These are phyloP conservation scores for Chaetomiaceae sp. DNA, from an alignment of 2,329 filamentous ascomycete genomes.

Conservation along the genomic window DNA sequence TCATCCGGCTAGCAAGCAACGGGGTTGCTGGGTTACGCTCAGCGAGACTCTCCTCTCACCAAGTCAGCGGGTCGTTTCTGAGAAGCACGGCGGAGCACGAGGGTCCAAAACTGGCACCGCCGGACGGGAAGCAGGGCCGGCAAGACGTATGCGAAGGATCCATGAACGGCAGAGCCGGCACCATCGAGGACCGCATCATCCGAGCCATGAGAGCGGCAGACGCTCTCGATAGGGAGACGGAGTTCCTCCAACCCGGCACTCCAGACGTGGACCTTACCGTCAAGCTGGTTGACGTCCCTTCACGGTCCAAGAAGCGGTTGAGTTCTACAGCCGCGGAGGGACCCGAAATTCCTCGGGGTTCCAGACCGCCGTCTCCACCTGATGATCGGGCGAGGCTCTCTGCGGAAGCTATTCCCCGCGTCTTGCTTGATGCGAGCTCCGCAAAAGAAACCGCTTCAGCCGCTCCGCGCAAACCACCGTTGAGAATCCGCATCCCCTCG, in stretches of 20 bases:
- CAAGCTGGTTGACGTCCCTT: slow-evolving; percentile 19
- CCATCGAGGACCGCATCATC: slow-evolving; percentile 45
- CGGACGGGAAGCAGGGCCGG: background rate
- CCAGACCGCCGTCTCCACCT: slow-evolving; percentile 6
- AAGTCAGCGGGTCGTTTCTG: background rate
- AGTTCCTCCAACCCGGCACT: slow-evolving; percentile 44
- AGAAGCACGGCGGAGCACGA: background rate
- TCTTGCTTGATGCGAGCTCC: background rate
- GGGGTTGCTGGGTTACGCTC: slow-evolving; percentile 32
- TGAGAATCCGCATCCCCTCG: slow-evolving; percentile 20
- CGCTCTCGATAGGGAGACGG: slow-evolving; percentile 52
- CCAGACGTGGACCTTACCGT: slow-evolving; percentile 45
- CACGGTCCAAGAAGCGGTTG: slow-evolving; percentile 38
- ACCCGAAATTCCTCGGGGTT: background rate
- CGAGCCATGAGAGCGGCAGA: slow-evolving; percentile 58
- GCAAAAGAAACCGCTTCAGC: slow-evolving; percentile 1
- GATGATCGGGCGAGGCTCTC: background rate
- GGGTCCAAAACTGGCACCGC: background rate
- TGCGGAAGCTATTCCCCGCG: background rate
- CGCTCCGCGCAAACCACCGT: slow-evolving; percentile 7
- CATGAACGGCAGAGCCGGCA: slow-evolving; percentile 6
- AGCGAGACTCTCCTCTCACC: background rate
- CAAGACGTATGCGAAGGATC: background rate
- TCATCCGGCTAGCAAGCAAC: slow-evolving; percentile 46
- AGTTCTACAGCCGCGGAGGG: slow-evolving; percentile 39